Evolutionary conservation across 345 rosid species (phyloP).

Genomic region (Geranium brycei): DNA sequence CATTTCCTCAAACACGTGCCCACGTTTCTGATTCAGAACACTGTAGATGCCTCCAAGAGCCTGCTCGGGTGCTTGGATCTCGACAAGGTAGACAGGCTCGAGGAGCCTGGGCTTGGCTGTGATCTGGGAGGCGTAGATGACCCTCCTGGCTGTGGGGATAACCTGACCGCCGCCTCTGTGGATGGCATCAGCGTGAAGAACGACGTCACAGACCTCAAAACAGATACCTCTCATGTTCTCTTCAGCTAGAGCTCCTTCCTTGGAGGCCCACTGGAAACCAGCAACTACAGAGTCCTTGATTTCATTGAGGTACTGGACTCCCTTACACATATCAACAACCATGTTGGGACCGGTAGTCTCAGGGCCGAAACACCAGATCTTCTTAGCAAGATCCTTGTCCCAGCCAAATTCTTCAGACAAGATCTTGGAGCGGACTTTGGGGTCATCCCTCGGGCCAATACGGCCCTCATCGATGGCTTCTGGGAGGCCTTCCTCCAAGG

Average conservation of each 20-base stretch:
- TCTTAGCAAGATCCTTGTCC: slow-evolving; percentile 84
- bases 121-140: slow-evolving; percentile 62
- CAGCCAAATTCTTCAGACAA: slow-evolving; percentile 64
- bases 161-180: slow-evolving; percentile 89
- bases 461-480: slow-evolving; percentile 81
- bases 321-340: slow-evolving; percentile 87
- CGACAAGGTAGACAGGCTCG: slow-evolving; percentile 73
- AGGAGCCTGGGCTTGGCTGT: slow-evolving; percentile 78
- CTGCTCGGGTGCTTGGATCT: slow-evolving; percentile 77
- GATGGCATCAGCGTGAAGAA: slow-evolving; percentile 74
- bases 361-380: slow-evolving; percentile 81
- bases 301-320: slow-evolving; percentile 78
- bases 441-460: slow-evolving; percentile 77
- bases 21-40: slow-evolving; percentile 74
- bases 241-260: slow-evolving; percentile 62
- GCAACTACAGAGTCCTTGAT: slow-evolving; percentile 83
- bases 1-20: slow-evolving; percentile 71
- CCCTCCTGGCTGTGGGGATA: slow-evolving; percentile 77
- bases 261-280: slow-evolving; percentile 88
- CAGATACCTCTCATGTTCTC: slow-evolving; percentile 87
- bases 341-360: slow-evolving; percentile 80
- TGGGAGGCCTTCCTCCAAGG: slow-evolving; percentile 65
- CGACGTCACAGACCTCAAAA: slow-evolving; percentile 74
- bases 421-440: slow-evolving; percentile 60
- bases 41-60: slow-evolving; percentile 90